phyloP scores from a whole-genome alignment of 2,329 filamentous ascomycete genomes.

The Dissoconium aciculare region DNA sequence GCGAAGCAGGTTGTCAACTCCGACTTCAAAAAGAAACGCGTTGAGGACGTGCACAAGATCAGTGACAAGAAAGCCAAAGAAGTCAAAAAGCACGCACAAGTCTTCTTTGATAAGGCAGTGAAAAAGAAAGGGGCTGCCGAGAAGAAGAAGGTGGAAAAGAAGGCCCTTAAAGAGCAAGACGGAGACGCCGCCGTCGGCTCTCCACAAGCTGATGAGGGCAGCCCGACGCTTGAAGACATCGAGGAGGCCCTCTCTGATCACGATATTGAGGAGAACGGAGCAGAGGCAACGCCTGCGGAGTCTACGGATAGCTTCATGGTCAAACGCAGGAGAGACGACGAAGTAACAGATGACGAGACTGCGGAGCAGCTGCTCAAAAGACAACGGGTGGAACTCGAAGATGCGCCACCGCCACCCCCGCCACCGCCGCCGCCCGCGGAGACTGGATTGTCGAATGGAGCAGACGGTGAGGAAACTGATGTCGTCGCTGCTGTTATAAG shows the following conservation, averaged over 20 bases:
- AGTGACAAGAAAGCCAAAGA: slow-evolving; percentile 64
- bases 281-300: slow-evolving; percentile 14
- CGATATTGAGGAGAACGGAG: slow-evolving; percentile 13
- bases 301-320: slow-evolving; percentile 12
- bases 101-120: slow-evolving; percentile 76
- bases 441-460: slow-evolving; percentile 5
- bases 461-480: too few species aligned
- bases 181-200: slow-evolving; percentile 19
- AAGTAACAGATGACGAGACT: slow-evolving; percentile 23
- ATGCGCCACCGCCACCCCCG: slow-evolving; percentile 26
- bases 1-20: slow-evolving; percentile 76
- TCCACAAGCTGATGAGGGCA: slow-evolving; percentile 12
- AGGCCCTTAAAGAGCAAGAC: slow-evolving; percentile 19
- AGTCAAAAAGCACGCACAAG: slow-evolving; percentile 67
- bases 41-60: slow-evolving; percentile 65
- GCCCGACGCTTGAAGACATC: slow-evolving; percentile 13
- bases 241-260: slow-evolving; percentile 16
- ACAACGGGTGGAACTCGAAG: slow-evolving; percentile 16
- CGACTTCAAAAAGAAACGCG: slow-evolving; percentile 80
- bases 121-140: slow-evolving; percentile 58
- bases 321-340: slow-evolving; percentile 17
- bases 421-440: slow-evolving; percentile 28
- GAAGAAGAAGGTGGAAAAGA: slow-evolving; percentile 44
- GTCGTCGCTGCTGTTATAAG: slow-evolving; percentile 2
- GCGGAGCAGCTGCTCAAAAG: slow-evolving; percentile 19